These are phyloP conservation scores for Pleurotus sapidus DNA, from an alignment of 768 basidiomycete genomes.

Conservation along the genomic window DNA sequence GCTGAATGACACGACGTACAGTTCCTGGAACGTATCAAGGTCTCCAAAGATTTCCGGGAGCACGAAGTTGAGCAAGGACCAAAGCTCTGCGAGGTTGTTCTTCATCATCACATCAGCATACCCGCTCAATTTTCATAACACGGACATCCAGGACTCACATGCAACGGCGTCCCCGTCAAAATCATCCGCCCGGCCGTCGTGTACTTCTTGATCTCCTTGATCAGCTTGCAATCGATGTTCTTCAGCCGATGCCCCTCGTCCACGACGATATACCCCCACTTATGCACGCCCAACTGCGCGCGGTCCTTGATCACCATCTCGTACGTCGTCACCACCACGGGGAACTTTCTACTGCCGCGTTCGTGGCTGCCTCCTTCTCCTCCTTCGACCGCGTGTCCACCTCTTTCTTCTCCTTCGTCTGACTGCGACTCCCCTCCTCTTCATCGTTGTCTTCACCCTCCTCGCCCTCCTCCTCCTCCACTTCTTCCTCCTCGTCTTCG, in stretches of 20 bases:
- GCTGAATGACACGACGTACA: constrained; percentile 38
- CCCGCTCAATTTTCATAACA: background rate
- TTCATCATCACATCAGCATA: constrained; percentile 26
- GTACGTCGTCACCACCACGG: constrained; percentile 88
- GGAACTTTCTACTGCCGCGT: constrained; percentile 37
- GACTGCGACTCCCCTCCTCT: background rate
- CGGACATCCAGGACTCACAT: constrained; percentile 48
- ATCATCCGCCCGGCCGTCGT: constrained; percentile 85
- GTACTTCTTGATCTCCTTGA: constrained; percentile 88
- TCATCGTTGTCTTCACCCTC: constrained; percentile 15
- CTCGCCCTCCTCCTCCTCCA: constrained; percentile 13
- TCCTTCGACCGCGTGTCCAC: constrained; percentile 5
- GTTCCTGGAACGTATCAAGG: constrained; percentile 85
- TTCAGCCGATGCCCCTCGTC: constrained; percentile 93
- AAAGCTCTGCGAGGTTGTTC: constrained; percentile 95
- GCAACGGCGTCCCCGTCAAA: constrained; percentile 93
- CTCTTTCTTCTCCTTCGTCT: constrained; percentile 3
- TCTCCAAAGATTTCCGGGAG: constrained; percentile 93
- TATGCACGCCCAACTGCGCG: constrained; percentile 53
- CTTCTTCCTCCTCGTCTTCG: constrained; percentile 15
- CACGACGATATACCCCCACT: constrained; percentile 93
- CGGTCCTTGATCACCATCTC: constrained; percentile 90
- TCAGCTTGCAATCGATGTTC: constrained; percentile 89
- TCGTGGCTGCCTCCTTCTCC: background rate
- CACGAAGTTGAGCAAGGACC: constrained; percentile 95